A percentile compares a stretch with the other conserved stretches of the same genome.
These are phyloP conservation scores for Anethum foeniculum DNA, from an alignment of 140 eudicot species.

Conservation along the genomic window DNA sequence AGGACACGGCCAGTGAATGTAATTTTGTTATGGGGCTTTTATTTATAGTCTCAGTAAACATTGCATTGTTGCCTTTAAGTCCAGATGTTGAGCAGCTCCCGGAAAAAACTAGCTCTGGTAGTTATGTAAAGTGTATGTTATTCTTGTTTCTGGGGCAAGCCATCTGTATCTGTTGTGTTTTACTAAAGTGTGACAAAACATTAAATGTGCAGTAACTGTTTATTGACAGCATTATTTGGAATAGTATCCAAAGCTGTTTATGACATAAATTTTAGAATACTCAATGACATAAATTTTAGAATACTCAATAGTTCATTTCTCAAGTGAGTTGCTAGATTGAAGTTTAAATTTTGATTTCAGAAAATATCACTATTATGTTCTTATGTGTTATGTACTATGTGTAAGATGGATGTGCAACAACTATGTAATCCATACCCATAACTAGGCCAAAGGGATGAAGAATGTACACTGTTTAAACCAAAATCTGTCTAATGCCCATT, in stretches of 20 bases:
- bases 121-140: neutral
- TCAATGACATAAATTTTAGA: neutral
- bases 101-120: neutral
- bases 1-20: slow-evolving; percentile 63
- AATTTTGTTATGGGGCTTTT: neutral
- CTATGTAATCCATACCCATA: too few species aligned
- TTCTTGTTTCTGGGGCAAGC: neutral
- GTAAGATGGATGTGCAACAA: too few species aligned
- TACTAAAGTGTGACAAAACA: neutral
- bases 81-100: neutral
- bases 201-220: neutral
- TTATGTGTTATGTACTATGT: too few species aligned
- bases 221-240: neutral
- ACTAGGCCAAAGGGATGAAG: neutral
- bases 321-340: neutral
- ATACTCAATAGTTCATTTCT: neutral
- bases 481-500: neutral
- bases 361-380: neutral
- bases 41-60: neutral
- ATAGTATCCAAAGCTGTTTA: neutral
- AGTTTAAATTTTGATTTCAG: neutral
- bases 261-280: neutral
- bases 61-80: neutral
- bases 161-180: neutral
- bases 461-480: neutral